Base-by-base conservation (phyloP, 2,329 filamentous ascomycete genomes). In the Amauroascus verrucosus region DNA sequence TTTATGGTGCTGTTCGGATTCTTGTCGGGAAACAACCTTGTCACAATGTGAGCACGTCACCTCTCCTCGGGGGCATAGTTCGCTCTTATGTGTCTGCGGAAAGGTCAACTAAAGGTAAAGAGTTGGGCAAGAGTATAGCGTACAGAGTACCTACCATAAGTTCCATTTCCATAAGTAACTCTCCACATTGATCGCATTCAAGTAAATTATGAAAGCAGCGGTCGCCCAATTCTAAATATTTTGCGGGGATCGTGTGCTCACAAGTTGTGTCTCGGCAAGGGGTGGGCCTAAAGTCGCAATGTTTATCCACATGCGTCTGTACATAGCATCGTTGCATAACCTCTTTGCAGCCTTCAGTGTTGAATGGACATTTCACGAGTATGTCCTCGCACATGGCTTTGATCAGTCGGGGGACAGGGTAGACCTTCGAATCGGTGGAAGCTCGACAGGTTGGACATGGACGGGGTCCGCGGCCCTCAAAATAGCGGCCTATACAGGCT, bases 341-440 rank as follows among this genome's bases (percentile, higher is more conserved):
- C 59, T 76, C 74, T 38, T 65, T 62, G 65, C 81, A 84, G 5
- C 80, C 81, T 9, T 75, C 71, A 20, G 65, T 65, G n/a, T 63
- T 65, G 56, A 77, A 78, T 0, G 80, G 80, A 62, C 81, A 84
- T 56, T 74, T 76, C 53, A 83, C 80, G 16, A 74, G 64, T 37
- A 84, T 72, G 56, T 82, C 81, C 59, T 82, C 77, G 56, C 81
- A 75, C 72, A 84, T 82, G 55, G 79, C 80, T 61, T 74, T 71
- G 56, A 84, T 62, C 37, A 83, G 72, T 61, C 76, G 76, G 51
- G 77, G 78, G 30, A 78, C 76, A 47, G 66, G 72, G 48, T 64
- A 65, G 50, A 65, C 68, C 24, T 66, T 61, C 13, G 65, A 64
- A 47, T 59, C 60, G 16, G 70, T 65, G 38, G 72, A 70, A 40